Base-by-base conservation (phyloP, 768 basidiomycete genomes). In the Coprinopsis sp. region DNA sequence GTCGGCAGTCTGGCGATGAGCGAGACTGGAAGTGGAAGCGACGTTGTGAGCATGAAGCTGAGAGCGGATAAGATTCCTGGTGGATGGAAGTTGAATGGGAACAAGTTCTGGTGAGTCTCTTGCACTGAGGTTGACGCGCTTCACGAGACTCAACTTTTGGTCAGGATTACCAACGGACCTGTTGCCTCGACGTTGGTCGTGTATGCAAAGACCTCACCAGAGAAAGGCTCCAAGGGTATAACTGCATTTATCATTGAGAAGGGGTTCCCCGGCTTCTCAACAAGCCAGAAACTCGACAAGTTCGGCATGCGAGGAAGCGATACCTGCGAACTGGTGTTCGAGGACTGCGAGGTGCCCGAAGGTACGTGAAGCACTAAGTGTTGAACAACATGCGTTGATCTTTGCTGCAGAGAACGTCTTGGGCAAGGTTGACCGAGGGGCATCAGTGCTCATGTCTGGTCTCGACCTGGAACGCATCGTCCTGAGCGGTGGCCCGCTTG, bases 291-390 rank as follows among this genome's bases (percentile, higher is more conserved):
- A 57, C 72, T 97, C 18, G 94, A 97, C 64, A 97, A 97, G 63
- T 83, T 96, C 58, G 94, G 94, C 1, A 97, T 97, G 94, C 72
- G 94, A 55, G 94, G 94, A 30, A 91, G 88, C 50, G 92, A 96
- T 56, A 97, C 94, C 2, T 91, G 91, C 53, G 94, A 97, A 60
- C 69, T 96, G 19, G 82, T 94, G 16, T 96, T 97, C 49, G 90
- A 95, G 54, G 77, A 91, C 54, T 94, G 91, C 54, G 78, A 85
- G 55, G 87, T 97, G 3, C 91, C 94, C 1, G 82, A 88, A 59
- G 88, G 91, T 91, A 45, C 39, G 71, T 50, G 36, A 16, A 6
- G 3, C 33, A 30, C 33, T 29, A 23, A 19, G n/a, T n/a, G 1
- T 22, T 30, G 4, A 25, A 29, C 36, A 46, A 44, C 53, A 46